Evolutionary conservation across 805 yeast genomes (phyloP).

Genomic region (Ogataea thermomethanolica): DNA sequence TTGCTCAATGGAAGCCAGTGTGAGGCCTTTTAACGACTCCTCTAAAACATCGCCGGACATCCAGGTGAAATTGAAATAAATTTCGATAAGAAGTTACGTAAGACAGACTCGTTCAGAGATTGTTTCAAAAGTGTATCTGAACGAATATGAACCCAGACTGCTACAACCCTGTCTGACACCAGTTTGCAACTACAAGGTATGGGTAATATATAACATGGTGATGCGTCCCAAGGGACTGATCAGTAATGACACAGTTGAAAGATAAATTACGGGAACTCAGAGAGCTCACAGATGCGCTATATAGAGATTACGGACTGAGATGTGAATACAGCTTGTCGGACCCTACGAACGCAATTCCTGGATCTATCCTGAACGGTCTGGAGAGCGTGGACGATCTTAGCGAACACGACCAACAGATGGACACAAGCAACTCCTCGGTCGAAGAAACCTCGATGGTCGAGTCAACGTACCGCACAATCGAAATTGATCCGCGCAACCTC

Average conservation of each 20-base stretch:
- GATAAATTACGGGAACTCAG: conserved; percentile 11
- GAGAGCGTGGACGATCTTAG: neutral
- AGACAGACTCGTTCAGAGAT: neutral
- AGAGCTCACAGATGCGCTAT: conserved; percentile 13
- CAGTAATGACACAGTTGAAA: conserved; percentile 14
- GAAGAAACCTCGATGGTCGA: conserved; percentile 11
- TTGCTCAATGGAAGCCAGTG: conserved; percentile 24
- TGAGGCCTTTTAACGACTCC: conserved; percentile 21
- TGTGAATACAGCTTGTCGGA: conserved; percentile 13
- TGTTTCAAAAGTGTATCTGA: conserved; percentile 8
- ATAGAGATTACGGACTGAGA: conserved; percentile 14
- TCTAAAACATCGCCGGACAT: conserved; percentile 21
- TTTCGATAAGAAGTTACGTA: conserved; percentile 1
- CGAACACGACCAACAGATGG: neutral
- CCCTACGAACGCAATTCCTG: conserved; percentile 2
- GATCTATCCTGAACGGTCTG: neutral
- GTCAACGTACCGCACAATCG: conserved; percentile 15
- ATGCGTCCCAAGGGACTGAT: conserved; percentile 11
- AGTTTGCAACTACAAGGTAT: neutral
- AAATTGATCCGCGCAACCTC: conserved; percentile 19
- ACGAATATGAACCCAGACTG: neutral
- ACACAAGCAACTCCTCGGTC: conserved; percentile 3
- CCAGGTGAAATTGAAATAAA: neutral
- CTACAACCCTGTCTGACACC: conserved; percentile 1
- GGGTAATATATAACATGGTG: conserved; percentile 9